A percentile compares a stretch with the other conserved stretches of the same genome.
phyloP scores from a whole-genome alignment of 305 asterid species.

The Fraxinus floribunda region DNA sequence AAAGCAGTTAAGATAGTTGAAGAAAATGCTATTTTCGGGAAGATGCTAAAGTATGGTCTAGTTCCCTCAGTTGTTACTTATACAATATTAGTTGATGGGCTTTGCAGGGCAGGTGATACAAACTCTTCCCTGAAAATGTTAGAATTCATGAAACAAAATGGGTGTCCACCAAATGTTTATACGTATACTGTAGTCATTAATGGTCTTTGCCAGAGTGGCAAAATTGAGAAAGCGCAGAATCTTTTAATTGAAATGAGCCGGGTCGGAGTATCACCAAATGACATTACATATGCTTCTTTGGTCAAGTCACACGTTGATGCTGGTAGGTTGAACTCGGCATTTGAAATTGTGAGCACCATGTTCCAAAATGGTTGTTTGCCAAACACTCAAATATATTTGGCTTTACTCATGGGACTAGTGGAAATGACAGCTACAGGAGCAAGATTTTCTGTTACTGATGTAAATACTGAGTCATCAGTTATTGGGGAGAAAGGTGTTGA shows the following conservation, averaged over 20 bases:
- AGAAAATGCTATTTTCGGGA: slow-evolving; percentile 36
- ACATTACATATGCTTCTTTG: slow-evolving; percentile 16
- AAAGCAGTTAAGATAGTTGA: slow-evolving; percentile 30
- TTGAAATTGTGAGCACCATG: slow-evolving; percentile 30
- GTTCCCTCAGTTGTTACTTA: slow-evolving; percentile 47
- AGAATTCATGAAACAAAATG: slow-evolving; percentile 31
- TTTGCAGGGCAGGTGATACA: slow-evolving; percentile 32
- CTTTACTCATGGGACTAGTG: slow-evolving; percentile 24
- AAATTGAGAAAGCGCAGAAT: slow-evolving; percentile 29
- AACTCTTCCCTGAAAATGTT: slow-evolving; percentile 20
- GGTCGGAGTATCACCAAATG: slow-evolving; percentile 29
- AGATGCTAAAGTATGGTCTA: slow-evolving; percentile 41
- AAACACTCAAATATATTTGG: slow-evolving; percentile 21
- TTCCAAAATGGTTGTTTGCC: slow-evolving; percentile 26
- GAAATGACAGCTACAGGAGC: not conserved
- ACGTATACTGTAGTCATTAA: slow-evolving; percentile 30
- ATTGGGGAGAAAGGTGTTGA: not conserved
- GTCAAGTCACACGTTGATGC: slow-evolving; percentile 28
- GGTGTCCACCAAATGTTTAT: slow-evolving; percentile 37
- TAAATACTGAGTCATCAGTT: not conserved
- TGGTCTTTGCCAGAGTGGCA: slow-evolving; percentile 33
- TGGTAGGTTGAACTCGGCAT: slow-evolving; percentile 23
- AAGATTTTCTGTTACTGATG: not conserved
- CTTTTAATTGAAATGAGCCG: slow-evolving; percentile 31
- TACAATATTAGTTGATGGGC: slow-evolving; percentile 36